phyloP scores from a whole-genome alignment of 1,284 basidiomycete genomes.

The Ustilago hordei region DNA sequence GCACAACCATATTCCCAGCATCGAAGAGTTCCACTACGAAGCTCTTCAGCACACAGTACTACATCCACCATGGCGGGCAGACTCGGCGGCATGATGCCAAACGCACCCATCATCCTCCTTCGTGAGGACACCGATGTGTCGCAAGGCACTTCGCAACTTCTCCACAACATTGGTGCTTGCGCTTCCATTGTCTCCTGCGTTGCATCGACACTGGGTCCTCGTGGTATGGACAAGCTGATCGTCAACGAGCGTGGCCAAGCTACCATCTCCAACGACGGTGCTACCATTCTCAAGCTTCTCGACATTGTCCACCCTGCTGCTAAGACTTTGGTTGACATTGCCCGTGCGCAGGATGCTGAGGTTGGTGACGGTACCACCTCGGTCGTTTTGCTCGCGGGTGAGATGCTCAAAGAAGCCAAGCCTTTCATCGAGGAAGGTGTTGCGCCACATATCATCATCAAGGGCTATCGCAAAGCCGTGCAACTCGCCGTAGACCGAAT shows the following conservation, averaged over 20 bases:
- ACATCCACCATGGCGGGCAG: conserved; percentile 42
- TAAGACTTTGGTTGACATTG: conserved; percentile 95
- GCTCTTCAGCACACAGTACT: not conserved
- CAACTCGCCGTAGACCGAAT: conserved; percentile 87
- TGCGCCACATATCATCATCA: conserved; percentile 96
- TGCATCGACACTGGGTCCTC: conserved; percentile 93
- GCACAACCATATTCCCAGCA: too few species aligned
- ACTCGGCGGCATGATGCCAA: conserved; percentile 61
- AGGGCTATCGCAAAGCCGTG: conserved; percentile 89
- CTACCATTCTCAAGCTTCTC: conserved; percentile 94
- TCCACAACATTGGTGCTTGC: conserved; percentile 85
- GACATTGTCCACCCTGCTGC: conserved; percentile 98
- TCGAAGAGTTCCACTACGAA: conserved; percentile 7
- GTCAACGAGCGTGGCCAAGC: conserved; percentile 80
- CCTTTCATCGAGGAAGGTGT: conserved; percentile 96
- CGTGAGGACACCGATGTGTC: conserved; percentile 91
- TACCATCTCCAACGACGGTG: conserved; percentile 97
- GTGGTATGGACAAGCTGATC: conserved; percentile 97
- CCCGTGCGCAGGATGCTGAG: conserved; percentile 96
- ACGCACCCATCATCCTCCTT: conserved; percentile 65
- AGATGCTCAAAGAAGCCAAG: conserved; percentile 92
- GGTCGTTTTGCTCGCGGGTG: conserved; percentile 92
- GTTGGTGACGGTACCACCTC: conserved; percentile 98
- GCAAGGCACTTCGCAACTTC: conserved; percentile 90
- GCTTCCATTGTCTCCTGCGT: conserved; percentile 65